Conservation (phyloP, 371 early-diverging fungal species). For the Thermomucor indicae-seudaticae region DNA sequence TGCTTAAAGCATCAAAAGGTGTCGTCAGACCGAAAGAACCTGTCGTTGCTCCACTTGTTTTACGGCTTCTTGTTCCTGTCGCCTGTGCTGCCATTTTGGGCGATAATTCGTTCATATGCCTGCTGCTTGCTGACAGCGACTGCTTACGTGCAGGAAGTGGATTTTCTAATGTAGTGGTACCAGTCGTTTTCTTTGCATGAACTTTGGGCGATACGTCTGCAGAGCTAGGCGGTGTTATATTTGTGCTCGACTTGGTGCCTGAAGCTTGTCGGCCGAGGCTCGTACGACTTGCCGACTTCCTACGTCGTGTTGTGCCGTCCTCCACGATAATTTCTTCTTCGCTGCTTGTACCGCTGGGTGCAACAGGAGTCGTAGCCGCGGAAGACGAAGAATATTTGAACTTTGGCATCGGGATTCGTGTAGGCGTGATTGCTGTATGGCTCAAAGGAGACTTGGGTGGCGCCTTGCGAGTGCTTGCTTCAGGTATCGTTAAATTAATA, state of each 20-base stretch:
- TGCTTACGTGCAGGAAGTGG: not conserved
- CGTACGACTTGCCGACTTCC: slow-evolving; percentile 6
- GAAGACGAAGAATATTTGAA: not conserved
- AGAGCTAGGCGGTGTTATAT: slow-evolving; percentile 1
- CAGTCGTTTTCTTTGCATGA: slow-evolving; percentile 7
- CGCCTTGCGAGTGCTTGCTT: not conserved
- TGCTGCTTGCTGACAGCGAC: not conserved
- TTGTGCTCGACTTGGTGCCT: slow-evolving; percentile 1
- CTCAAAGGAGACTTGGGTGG: slow-evolving; percentile 9
- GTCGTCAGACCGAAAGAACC: slow-evolving; percentile 7
- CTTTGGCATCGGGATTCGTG: slow-evolving; percentile 14
- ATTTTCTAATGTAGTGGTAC: slow-evolving; percentile 1
- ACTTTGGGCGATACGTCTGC: slow-evolving; percentile 7
- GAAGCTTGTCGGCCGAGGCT: slow-evolving; percentile 4
- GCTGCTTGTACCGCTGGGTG: slow-evolving; percentile 10
- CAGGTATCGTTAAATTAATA: slow-evolving; percentile 20
- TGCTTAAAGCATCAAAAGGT: slow-evolving; percentile 5
- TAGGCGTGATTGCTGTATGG: slow-evolving; percentile 15
- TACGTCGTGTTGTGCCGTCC: slow-evolving; percentile 3
- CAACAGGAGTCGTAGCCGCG: slow-evolving; percentile 1
- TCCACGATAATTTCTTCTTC: slow-evolving; percentile 11
- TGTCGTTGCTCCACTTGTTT: not conserved
- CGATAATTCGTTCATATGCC: not conserved
- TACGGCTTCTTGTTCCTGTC: slow-evolving; percentile 1
- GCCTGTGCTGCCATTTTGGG: not conserved